Evolutionary conservation across 2,329 filamentous ascomycete species (phyloP).

Genomic region (Ophiostoma angusticollis): DNA sequence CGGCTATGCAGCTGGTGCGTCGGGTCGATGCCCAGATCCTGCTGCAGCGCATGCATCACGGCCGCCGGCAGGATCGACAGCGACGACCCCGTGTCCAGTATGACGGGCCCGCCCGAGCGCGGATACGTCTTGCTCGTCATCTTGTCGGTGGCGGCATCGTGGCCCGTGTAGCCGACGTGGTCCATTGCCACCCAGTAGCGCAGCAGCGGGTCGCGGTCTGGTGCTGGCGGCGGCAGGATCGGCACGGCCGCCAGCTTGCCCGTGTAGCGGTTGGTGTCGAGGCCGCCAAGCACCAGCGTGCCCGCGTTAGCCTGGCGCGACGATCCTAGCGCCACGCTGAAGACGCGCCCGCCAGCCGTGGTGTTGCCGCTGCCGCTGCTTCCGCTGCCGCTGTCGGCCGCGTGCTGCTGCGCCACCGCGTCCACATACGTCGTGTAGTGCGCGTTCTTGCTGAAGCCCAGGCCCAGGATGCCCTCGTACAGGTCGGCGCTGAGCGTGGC

Average conservation of each 20-base stretch:
- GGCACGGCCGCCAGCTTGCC: conserved; percentile 31
- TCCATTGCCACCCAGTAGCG: conserved; percentile 25
- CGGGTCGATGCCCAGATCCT: conserved; percentile 25
- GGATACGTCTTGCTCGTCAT: conserved; percentile 13
- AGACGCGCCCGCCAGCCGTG: too few species aligned
- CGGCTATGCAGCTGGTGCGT: too few species aligned
- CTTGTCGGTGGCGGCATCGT: conserved; percentile 6
- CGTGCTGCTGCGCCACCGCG: conserved; percentile 17
- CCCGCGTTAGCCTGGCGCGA: conserved; percentile 11
- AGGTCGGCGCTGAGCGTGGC: conserved; percentile 18
- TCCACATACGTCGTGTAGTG: conserved; percentile 20
- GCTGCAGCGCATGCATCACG: conserved; percentile 30
- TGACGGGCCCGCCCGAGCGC: conserved; percentile 16
- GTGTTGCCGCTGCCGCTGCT: too few species aligned
- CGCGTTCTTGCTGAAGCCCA: conserved; percentile 19
- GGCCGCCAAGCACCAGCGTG: conserved; percentile 24
- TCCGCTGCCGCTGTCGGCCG: conserved; percentile 13
- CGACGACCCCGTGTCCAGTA: conserved; percentile 41
- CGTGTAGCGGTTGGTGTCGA: conserved; percentile 30
- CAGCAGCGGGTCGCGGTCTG: conserved; percentile 10
- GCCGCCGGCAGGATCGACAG: conserved; percentile 31
- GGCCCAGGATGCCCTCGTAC: conserved; percentile 21
- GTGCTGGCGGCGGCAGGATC: conserved; percentile 23
- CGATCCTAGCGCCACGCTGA: conserved; percentile 16
- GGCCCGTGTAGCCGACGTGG: conserved; percentile 17